A percentile compares a stretch with the other conserved stretches of the same genome.
Evolutionary conservation across 495 filamentous ascomycete genomes (phyloP).

Genomic region (Pseudoneurospora amorphoporcata): DNA sequence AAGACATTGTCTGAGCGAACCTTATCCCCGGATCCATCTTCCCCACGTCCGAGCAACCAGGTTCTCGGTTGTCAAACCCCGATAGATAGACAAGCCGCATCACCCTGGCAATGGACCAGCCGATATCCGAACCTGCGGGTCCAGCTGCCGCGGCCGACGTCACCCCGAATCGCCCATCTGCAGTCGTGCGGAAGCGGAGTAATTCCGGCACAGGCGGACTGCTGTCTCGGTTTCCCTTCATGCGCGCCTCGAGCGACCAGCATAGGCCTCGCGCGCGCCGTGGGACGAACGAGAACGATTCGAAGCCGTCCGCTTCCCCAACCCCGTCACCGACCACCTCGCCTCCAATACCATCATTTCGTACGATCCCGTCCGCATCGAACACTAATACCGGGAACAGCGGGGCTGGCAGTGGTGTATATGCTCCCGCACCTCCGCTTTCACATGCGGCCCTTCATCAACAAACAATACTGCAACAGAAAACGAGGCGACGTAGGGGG

Average conservation of each 20-base stretch:
- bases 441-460: conserved; percentile 35
- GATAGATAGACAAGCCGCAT: background rate
- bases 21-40: background rate
- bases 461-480: conserved; percentile 52
- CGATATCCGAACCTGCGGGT: conserved; percentile 2
- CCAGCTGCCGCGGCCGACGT: conserved; percentile 8
- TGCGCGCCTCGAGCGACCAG: conserved; percentile 42
- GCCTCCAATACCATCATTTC: conserved; percentile 19
- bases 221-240: conserved; percentile 51
- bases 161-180: conserved; percentile 10
- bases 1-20: background rate
- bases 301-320: background rate
- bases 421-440: conserved; percentile 26
- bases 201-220: conserved; percentile 39
- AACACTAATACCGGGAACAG: conserved; percentile 8
- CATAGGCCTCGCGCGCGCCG: conserved; percentile 30
- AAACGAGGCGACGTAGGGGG: conserved; percentile 64
- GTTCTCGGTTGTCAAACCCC: background rate
- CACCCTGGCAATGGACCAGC: conserved; percentile 11
- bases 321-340: conserved; percentile 15
- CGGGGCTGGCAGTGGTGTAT: conserved; percentile 24
- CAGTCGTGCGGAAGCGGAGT: conserved; percentile 20
- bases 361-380: conserved; percentile 12
- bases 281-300: conserved; percentile 27
- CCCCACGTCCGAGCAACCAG: background rate